phyloP scores from a whole-genome alignment of 495 filamentous ascomycete species.

The Lepidopterella palustris region DNA sequence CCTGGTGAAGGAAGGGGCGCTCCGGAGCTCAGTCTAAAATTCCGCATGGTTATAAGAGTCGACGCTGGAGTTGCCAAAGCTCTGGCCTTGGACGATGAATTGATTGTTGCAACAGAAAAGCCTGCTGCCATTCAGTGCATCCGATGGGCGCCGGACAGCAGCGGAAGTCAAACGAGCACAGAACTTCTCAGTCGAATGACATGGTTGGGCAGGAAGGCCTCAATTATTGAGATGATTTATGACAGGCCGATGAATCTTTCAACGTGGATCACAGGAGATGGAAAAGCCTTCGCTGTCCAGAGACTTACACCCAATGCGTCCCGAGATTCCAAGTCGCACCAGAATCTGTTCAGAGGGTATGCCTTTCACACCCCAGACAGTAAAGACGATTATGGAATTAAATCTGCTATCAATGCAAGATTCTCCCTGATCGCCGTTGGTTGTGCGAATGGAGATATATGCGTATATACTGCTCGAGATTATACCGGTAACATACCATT shows the following conservation, averaged over 20 bases:
- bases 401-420: constrained; percentile 80
- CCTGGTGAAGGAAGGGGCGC: constrained; percentile 73
- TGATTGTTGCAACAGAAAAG: constrained; percentile 88
- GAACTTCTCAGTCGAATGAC: constrained; percentile 82
- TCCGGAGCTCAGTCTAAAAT: constrained; percentile 78
- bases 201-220: constrained; percentile 71
- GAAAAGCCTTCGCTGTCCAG: constrained; percentile 88
- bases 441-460: constrained; percentile 71
- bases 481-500: constrained; percentile 88
- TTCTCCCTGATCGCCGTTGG: constrained; percentile 89
- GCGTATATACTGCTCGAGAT: constrained; percentile 84
- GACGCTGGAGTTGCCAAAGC: constrained; percentile 87
- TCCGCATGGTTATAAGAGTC: constrained; percentile 96
- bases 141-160: constrained; percentile 78
- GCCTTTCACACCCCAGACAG: constrained; percentile 74
- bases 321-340: constrained; percentile 32
- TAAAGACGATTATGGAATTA: constrained; percentile 55
- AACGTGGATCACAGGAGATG: constrained; percentile 88
- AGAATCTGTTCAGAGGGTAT: constrained; percentile 79
- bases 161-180: constrained; percentile 78
- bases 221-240: constrained; percentile 80
- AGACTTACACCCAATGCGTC: constrained; percentile 38
- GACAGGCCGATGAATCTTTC: constrained; percentile 96
- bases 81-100: constrained; percentile 86
- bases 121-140: constrained; percentile 95